Percentiles rank a stretch among this genome's conserved stretches.
These are phyloP conservation scores for Floccularia luteovirens DNA, from an alignment of 768 basidiomycete species.

Conservation along the genomic window DNA sequence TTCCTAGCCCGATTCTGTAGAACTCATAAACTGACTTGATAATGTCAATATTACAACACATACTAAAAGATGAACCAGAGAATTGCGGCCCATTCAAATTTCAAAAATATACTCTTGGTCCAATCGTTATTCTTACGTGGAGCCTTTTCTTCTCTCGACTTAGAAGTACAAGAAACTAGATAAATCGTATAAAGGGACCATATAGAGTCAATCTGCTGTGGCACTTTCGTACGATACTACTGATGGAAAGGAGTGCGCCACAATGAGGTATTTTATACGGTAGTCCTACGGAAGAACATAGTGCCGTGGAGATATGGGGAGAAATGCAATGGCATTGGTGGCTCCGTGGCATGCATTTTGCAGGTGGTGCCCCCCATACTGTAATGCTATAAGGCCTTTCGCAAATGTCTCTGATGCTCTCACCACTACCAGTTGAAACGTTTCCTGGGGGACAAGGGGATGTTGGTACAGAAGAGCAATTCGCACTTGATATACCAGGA, in stretches of 20 bases:
- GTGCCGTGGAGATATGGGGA: conserved; percentile 61
- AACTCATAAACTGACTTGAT: no score
- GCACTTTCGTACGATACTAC: conserved; percentile 62
- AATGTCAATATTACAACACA: no score
- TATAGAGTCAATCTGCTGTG: conserved; percentile 39
- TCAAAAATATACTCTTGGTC: no score
- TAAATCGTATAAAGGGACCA: conserved; percentile 41
- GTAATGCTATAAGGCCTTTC: conserved; percentile 58
- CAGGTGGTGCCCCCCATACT: conserved; percentile 79
- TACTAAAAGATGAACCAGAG: no score
- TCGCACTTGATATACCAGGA: conserved; percentile 29
- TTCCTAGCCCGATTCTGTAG: no score
- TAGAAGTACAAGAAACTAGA: conserved; percentile 72
- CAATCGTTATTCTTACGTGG: conserved; percentile 70
- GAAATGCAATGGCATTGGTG: conserved; percentile 29
- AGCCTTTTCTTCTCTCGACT: conserved; percentile 59
- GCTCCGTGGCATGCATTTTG: conserved; percentile 31
- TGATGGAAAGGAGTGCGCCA: conserved; percentile 72
- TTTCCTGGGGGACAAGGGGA: conserved; percentile 7
- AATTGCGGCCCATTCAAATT: no score
- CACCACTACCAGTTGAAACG: background rate
- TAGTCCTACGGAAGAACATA: conserved; percentile 58
- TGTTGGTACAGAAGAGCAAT: conserved; percentile 15
- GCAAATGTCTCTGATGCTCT: conserved; percentile 33
- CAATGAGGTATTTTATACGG: conserved; percentile 63